phyloP scores from a whole-genome alignment of 1,284 basidiomycete genomes.

The Puccinia novopanici region DNA sequence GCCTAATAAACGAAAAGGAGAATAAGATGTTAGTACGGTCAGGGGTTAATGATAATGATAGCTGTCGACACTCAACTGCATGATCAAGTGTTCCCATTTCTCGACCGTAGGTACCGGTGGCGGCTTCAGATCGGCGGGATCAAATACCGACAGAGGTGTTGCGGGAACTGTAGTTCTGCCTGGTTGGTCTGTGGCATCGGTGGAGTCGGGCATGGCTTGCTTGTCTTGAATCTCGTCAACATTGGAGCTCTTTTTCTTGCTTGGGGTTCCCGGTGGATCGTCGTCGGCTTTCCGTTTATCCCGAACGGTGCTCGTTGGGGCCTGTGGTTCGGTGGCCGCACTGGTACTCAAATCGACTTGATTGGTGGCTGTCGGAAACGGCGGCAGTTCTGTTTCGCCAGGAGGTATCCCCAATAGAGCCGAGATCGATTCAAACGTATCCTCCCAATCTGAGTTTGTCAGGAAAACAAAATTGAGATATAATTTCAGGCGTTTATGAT shows the following conservation, averaged over 20 bases:
- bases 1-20: conserved; percentile 9
- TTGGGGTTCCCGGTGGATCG: conserved; percentile 36
- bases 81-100: conserved; percentile 47
- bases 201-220: background rate
- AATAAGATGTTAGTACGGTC: background rate
- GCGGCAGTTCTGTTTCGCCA: conserved; percentile 23
- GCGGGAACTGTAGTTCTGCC: background rate
- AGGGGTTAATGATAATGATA: background rate
- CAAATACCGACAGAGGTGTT: conserved; percentile 36
- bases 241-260: conserved; percentile 51
- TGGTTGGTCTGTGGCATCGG: background rate
- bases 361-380: conserved; percentile 22
- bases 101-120: conserved; percentile 57
- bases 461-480: conserved; percentile 27
- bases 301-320: background rate
- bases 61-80: conserved; percentile 23
- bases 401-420: conserved; percentile 19
- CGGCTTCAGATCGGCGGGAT: conserved; percentile 52
- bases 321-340: background rate
- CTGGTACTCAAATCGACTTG: background rate
- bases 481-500: background rate
- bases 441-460: conserved; percentile 69
- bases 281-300: conserved; percentile 28
- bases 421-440: conserved; percentile 37
- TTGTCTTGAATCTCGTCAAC: conserved; percentile 50